Evolutionary conservation across 495 filamentous ascomycete species (phyloP), one percentile per base, ranked within the genome.

Genomic region (Penicillium pulvis): DNA sequence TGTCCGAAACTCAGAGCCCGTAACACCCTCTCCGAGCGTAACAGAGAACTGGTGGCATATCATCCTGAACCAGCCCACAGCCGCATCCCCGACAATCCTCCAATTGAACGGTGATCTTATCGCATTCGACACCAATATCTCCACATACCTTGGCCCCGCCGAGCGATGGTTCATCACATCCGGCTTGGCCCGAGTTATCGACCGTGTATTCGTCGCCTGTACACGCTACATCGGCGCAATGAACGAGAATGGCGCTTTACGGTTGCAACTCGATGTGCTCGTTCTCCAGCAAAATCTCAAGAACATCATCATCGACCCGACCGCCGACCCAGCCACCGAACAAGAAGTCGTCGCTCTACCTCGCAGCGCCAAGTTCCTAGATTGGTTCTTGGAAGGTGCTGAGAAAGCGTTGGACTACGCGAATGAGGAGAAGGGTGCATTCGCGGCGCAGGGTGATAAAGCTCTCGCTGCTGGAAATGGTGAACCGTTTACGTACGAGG

Each of bases 201-300:
- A 92, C 57, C 77, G 77, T 23, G 82, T 85, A 49, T 84, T 96
- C 35, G 81, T 92, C 20, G 69, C 82, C n/a, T 83, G 86, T 62
- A 83, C 83, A 10, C 73, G 71, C 11, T 77, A 79, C 56, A 87
- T 92, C 47, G 82, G 83, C 35, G 81, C 81, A 2, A 87, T 95
- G 81, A 93, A 95, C 59, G 74, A 75, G 35, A 81, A 87, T 55
- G 94, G 95, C 16, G 90, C 87, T 60, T 81, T 85, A 20, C 83
- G 91, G 7, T 89, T 98, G 79, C 87, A 90, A 64, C 82, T 97
- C 30, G 95, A 98, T 66, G 90, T 98, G 46, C 79, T 96, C 9
- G 94, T 98, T 47, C 76, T 98, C 30, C 93, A 97, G 67, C 95
- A 98, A 63, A 96, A 96, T 61, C 81, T 98, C 52, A 95, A 93